Evolutionary conservation across 2,329 filamentous ascomycete genomes (phyloP).

Genomic region (Amphichorda felina): DNA sequence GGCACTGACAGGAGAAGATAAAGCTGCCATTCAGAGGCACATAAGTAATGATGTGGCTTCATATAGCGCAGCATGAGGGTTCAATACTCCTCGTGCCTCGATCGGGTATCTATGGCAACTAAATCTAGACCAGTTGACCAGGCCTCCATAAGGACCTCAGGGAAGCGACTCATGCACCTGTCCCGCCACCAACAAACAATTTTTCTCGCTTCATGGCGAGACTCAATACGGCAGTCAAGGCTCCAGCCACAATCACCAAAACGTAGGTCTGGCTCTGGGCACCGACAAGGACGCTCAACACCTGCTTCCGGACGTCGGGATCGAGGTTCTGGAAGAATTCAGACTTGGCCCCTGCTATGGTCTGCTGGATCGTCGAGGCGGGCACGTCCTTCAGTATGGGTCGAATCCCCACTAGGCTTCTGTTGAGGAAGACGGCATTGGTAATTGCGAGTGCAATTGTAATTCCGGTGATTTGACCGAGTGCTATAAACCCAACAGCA

Average conservation of each 20-base stretch:
- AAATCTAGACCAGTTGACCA: too few species aligned
- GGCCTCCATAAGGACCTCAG: too few species aligned
- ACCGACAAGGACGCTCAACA: neutral
- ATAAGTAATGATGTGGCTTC: too few species aligned
- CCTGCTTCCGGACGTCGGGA: neutral
- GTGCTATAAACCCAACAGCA: slow-evolving; percentile 21
- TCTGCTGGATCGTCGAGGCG: neutral
- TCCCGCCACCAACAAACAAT: too few species aligned
- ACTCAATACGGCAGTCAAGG: neutral
- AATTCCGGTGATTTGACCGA: slow-evolving; percentile 17
- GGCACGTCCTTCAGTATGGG: neutral
- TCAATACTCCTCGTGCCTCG: too few species aligned
- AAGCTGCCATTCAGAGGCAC: too few species aligned
- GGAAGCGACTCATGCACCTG: too few species aligned
- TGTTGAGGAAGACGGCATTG: slow-evolving; percentile 21
- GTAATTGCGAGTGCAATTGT: slow-evolving; percentile 20
- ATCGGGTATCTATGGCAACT: too few species aligned
- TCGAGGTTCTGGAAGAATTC: neutral
- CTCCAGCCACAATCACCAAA: neutral
- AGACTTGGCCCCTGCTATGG: neutral
- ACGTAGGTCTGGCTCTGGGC: slow-evolving; percentile 1
- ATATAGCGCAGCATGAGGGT: too few species aligned
- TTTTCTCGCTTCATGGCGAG: neutral
- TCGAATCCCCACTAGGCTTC: neutral
- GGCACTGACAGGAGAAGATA: too few species aligned